phyloP scores from a whole-genome alignment of 768 basidiomycete species.

The Auriscalpium microsporum region DNA sequence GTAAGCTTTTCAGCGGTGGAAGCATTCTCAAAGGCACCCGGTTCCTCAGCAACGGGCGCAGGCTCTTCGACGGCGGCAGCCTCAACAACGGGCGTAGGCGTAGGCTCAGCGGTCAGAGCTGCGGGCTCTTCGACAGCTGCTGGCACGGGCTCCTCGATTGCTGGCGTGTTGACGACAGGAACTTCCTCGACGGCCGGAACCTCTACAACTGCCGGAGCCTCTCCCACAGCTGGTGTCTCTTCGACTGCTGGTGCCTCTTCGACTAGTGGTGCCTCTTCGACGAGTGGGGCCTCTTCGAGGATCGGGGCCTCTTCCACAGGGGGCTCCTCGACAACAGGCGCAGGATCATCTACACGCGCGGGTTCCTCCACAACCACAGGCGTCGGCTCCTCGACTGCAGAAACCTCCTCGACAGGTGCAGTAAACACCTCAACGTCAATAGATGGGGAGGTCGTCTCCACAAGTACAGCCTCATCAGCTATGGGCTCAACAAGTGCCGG shows the following conservation, averaged over 20 bases:
- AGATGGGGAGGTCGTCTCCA: background rate
- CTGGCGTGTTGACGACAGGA: background rate
- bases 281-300: constrained; percentile 1
- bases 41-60: background rate
- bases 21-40: background rate
- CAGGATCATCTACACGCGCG: background rate
- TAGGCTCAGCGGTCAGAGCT: background rate
- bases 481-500: background rate
- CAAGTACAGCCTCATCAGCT: background rate
- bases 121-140: background rate
- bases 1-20: background rate
- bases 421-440: background rate
- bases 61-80: background rate
- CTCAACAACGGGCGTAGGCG: background rate
- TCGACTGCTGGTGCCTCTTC: background rate
- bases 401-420: background rate
- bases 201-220: background rate
- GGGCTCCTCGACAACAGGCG: background rate
- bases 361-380: constrained; percentile 11
- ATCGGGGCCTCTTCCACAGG: background rate
- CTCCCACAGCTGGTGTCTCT: background rate
- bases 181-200: constrained; percentile 5
- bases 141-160: background rate
- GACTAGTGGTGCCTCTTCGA: background rate
- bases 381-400: constrained; percentile 1